phyloP scores from a whole-genome alignment of 2,329 filamentous ascomycete genomes.

The Ascochyta viciae-villosae region DNA sequence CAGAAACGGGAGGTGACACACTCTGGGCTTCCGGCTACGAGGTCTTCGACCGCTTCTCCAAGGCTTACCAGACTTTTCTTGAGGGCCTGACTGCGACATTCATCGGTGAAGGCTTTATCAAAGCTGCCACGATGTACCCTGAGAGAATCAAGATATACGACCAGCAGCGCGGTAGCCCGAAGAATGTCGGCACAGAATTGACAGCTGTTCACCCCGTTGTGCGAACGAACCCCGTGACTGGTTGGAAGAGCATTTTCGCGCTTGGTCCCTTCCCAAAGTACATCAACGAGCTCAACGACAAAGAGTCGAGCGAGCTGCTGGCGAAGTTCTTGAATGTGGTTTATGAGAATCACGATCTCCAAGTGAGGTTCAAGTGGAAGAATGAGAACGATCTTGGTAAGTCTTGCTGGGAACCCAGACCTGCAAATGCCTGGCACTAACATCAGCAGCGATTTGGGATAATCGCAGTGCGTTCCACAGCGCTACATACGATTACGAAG shows the following conservation, averaged over 20 bases:
- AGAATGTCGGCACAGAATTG: slow-evolving; percentile 32
- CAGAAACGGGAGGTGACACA: slow-evolving; percentile 47
- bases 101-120: slow-evolving; percentile 28
- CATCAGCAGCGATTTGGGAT: slow-evolving; percentile 50
- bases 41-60: slow-evolving; percentile 41
- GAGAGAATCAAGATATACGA: slow-evolving; percentile 21
- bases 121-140: slow-evolving; percentile 18
- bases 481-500: not conserved
- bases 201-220: slow-evolving; percentile 38
- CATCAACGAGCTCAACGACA: slow-evolving; percentile 48
- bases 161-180: slow-evolving; percentile 29
- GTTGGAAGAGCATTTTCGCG: slow-evolving; percentile 45
- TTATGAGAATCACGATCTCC: slow-evolving; percentile 51
- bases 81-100: slow-evolving; percentile 36
- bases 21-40: slow-evolving; percentile 55
- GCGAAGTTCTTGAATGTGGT: slow-evolving; percentile 17
- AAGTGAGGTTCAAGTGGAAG: slow-evolving; percentile 52
- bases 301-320: slow-evolving; percentile 36
- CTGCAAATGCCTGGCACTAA: not conserved
- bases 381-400: slow-evolving; percentile 25
- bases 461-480: slow-evolving; percentile 41
- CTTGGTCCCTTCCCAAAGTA: slow-evolving; percentile 34
- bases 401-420: not conserved
- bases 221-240: slow-evolving; percentile 42
- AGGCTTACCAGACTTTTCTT: slow-evolving; percentile 30